Percentiles rank a stretch among this genome's conserved stretches.
phyloP scores from a whole-genome alignment of 2,329 filamentous ascomycete species.

The Didymella sp. region DNA sequence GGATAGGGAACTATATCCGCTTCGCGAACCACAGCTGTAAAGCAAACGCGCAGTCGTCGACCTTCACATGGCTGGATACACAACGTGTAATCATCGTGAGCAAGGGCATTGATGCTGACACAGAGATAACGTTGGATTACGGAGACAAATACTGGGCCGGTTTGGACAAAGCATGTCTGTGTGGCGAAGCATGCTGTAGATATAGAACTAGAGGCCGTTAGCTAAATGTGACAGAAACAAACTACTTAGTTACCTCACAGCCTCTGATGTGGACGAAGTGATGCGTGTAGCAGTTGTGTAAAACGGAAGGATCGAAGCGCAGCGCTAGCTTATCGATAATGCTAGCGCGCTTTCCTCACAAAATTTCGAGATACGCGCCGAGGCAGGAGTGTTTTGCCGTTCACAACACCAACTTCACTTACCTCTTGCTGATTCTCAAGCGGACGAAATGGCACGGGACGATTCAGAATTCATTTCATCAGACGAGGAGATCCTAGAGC shows the following conservation, averaged over 20 bases:
- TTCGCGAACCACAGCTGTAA: slow-evolving; percentile 67
- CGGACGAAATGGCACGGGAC: slow-evolving; percentile 19
- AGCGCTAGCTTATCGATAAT: slow-evolving; percentile 36
- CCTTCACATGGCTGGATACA: slow-evolving; percentile 63
- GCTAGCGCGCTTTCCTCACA: slow-evolving; percentile 32
- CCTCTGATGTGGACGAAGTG: not conserved
- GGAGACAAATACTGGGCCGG: slow-evolving; percentile 65
- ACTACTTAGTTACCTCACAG: not conserved
- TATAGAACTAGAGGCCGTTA: slow-evolving; percentile 43
- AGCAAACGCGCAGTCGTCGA: slow-evolving; percentile 64
- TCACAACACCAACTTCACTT: not conserved
- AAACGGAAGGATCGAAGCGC: not conserved
- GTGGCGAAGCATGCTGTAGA: slow-evolving; percentile 61
- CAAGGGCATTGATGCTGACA: slow-evolving; percentile 61
- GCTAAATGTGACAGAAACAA: not conserved
- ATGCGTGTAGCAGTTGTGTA: not conserved
- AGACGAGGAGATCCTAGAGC: slow-evolving; percentile 38
- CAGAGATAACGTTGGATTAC: slow-evolving; percentile 66
- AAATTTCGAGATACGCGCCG: slow-evolving; percentile 32
- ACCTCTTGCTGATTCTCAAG: not conserved
- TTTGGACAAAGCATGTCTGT: slow-evolving; percentile 63
- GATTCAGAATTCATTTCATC: slow-evolving; percentile 31
- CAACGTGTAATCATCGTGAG: slow-evolving; percentile 64
- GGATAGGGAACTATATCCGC: slow-evolving; percentile 63
- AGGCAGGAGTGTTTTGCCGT: slow-evolving; percentile 3